Conservation (phyloP, 352 stramenopile species). For the Phytophthora ramorum region DNA sequence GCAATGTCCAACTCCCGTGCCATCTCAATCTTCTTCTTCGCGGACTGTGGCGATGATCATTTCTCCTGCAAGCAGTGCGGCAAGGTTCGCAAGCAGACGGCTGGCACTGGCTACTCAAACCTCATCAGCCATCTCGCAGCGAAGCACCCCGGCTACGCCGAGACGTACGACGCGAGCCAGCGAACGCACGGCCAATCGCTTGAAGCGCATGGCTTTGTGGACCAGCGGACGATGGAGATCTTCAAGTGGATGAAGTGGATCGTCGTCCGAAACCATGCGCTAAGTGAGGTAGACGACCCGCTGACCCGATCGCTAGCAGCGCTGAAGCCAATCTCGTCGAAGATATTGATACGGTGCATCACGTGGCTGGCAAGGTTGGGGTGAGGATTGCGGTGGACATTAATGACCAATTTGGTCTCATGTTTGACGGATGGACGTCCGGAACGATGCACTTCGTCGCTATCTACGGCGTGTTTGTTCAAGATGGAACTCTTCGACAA, state of each 20-base stretch:
- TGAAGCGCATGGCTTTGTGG: constrained; percentile 1
- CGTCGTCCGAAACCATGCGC: background rate
- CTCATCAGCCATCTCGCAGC: constrained; percentile 10
- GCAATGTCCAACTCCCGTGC: background rate
- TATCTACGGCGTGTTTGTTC: constrained; percentile 6
- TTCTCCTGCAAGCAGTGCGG: constrained; percentile 12
- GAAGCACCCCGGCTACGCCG: background rate
- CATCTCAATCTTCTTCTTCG: constrained; percentile 11
- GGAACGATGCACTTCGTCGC: constrained; percentile 3
- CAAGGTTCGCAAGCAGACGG: background rate
- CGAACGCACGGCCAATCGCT: background rate
- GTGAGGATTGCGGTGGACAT: background rate
- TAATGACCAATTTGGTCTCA: background rate
- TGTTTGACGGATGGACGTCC: constrained; percentile 5
- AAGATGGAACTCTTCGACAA: background rate
- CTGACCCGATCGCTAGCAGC: background rate
- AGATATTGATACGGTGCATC: background rate
- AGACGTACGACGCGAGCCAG: constrained; percentile 4
- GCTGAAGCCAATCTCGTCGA: background rate
- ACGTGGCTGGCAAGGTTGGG: constrained; percentile 1
- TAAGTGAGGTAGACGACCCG: background rate
- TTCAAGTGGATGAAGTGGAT: constrained; percentile 13
- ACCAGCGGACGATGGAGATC: constrained; percentile 6
- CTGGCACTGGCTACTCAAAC: constrained; percentile 7
- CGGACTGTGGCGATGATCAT: background rate